A percentile compares a stretch with the other conserved stretches of the same genome.
Evolutionary conservation across 2,329 filamentous ascomycete species (phyloP).

Genomic region (Nemania bipapillata): DNA sequence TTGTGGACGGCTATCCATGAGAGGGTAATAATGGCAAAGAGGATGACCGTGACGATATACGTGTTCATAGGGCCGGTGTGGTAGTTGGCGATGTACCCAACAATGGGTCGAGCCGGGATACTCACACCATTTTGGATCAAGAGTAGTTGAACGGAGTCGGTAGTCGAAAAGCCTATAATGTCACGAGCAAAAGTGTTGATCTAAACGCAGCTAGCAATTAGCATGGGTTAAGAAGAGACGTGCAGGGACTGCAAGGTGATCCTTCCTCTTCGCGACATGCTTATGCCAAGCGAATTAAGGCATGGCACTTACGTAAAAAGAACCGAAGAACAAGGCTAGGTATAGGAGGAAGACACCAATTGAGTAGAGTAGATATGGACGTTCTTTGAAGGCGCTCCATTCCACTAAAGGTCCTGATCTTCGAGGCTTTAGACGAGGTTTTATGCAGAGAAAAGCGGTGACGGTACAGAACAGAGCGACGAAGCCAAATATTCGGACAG

Average conservation of each 20-base stretch:
- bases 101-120: slow-evolving; percentile 65
- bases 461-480: slow-evolving; percentile 50
- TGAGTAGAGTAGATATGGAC: slow-evolving; percentile 17
- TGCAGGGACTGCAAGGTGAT: too few species aligned
- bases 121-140: slow-evolving; percentile 70
- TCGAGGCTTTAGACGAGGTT: slow-evolving; percentile 16
- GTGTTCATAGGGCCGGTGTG: slow-evolving; percentile 66
- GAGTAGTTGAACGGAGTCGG: slow-evolving; percentile 66
- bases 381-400: slow-evolving; percentile 21
- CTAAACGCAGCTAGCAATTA: slow-evolving; percentile 28
- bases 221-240: background rate
- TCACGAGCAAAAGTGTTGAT: slow-evolving; percentile 56
- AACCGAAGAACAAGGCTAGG: slow-evolving; percentile 40
- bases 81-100: slow-evolving; percentile 65
- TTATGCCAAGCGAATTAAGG: background rate
- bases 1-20: slow-evolving; percentile 65
- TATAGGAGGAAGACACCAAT: slow-evolving; percentile 38
- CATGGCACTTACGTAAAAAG: slow-evolving; percentile 38
- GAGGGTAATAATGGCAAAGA: slow-evolving; percentile 60
- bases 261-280: too few species aligned
- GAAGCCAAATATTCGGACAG: slow-evolving; percentile 69
- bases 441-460: slow-evolving; percentile 10
- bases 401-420: slow-evolving; percentile 13
- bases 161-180: slow-evolving; percentile 59
- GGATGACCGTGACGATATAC: slow-evolving; percentile 58